phyloP scores from a whole-genome alignment of 371 early-diverging fungal species.

The Mucor ambiguus region DNA sequence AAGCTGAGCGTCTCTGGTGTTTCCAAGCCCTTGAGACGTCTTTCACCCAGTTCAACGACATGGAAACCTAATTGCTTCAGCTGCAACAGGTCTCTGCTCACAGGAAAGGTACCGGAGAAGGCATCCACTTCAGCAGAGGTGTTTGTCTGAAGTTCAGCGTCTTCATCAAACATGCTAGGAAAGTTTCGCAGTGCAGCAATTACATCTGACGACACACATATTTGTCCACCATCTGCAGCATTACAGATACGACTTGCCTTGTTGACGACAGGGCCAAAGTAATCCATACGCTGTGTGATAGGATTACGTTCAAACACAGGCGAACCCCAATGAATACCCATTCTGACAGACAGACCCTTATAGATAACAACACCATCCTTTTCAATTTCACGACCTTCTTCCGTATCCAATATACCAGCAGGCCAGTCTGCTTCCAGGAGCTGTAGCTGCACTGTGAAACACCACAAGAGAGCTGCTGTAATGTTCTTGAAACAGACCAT shows the following conservation, averaged over 20 bases:
- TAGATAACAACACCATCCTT: constrained; percentile 70
- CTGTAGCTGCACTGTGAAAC: constrained; percentile 85
- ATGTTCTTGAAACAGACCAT: constrained; percentile 94
- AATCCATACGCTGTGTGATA: constrained; percentile 93
- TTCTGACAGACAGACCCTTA: constrained; percentile 88
- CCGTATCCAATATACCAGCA: constrained; percentile 79
- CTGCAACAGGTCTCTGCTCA: constrained; percentile 60
- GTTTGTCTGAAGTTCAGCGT: constrained; percentile 19
- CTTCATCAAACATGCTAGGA: constrained; percentile 39
- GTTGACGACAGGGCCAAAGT: constrained; percentile 95
- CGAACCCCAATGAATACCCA: constrained; percentile 95
- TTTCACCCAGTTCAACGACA: constrained; percentile 79
- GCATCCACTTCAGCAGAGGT: constrained; percentile 12
- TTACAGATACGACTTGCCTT: constrained; percentile 85
- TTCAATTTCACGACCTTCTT: constrained; percentile 79
- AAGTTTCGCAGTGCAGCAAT: constrained; percentile 54
- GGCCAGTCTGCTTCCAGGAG: constrained; percentile 92
- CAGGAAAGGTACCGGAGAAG: constrained; percentile 24
- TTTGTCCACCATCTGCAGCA: constrained; percentile 93
- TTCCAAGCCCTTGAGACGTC: constrained; percentile 89
- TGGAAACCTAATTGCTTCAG: constrained; percentile 74
- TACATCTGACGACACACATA: constrained; percentile 72
- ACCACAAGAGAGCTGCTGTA: constrained; percentile 87
- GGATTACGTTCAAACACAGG: constrained; percentile 93
- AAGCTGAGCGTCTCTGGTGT: constrained; percentile 82